These are phyloP conservation scores for Microbotryomycetes sp. DNA, from an alignment of 1,284 basidiomycete species.

Conservation along the genomic window DNA sequence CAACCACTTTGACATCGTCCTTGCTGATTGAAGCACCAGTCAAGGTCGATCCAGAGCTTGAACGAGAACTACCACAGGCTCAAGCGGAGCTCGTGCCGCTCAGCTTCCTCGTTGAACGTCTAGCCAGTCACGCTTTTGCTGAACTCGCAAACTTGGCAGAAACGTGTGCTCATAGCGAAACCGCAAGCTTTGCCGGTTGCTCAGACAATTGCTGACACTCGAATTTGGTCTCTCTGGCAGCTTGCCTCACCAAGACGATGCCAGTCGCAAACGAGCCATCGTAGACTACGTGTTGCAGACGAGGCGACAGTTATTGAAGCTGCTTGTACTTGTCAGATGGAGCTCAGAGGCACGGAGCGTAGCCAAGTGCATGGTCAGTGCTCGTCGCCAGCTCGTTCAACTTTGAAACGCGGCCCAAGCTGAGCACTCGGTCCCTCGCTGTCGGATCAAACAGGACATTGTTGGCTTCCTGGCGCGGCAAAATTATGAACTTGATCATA, in stretches of 20 bases:
- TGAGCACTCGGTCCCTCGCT: not conserved
- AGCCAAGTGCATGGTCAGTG: conserved; percentile 67
- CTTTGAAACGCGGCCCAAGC: not conserved
- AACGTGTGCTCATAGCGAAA: conserved; percentile 54
- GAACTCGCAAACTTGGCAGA: conserved; percentile 76
- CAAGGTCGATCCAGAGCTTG: conserved; percentile 32
- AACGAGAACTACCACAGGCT: conserved; percentile 68
- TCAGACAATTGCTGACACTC: not conserved
- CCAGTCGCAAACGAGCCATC: conserved; percentile 69
- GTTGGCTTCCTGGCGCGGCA: conserved; percentile 75
- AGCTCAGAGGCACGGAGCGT: conserved; percentile 68
- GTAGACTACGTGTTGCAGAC: conserved; percentile 81
- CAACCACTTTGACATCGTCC: not conserved
- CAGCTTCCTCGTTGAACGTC: conserved; percentile 64
- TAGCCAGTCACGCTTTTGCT: conserved; percentile 71
- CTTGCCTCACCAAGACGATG: conserved; percentile 73
- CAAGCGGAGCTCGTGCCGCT: conserved; percentile 66
- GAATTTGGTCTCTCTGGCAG: conserved; percentile 46
- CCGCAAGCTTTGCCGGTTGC: conserved; percentile 3
- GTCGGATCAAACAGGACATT: conserved; percentile 56
- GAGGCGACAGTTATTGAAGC: conserved; percentile 81
- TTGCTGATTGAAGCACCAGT: not conserved
- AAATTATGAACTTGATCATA: conserved; percentile 70
- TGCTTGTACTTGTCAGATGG: conserved; percentile 79
- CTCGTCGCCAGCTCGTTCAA: not conserved